Evolutionary conservation across 2,329 filamentous ascomycete species (phyloP).

Genomic region (Fusarium sublunatum): DNA sequence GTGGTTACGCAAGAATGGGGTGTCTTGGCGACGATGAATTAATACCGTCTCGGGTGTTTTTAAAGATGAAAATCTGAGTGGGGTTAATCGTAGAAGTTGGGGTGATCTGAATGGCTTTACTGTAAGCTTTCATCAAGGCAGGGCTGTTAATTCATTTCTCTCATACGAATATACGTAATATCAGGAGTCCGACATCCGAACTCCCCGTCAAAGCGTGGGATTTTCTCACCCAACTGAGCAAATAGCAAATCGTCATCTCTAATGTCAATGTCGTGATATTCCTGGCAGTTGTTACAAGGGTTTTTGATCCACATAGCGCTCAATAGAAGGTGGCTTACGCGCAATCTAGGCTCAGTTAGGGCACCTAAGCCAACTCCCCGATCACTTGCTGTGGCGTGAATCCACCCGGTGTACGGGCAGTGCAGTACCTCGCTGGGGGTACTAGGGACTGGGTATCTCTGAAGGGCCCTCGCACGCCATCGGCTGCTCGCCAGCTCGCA

Average conservation of each 20-base stretch:
- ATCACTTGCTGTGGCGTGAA: conserved; percentile 29
- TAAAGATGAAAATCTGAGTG: conserved; percentile 15
- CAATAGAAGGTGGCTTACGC: conserved; percentile 24
- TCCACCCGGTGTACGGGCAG: conserved; percentile 4
- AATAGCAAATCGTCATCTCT: conserved; percentile 38
- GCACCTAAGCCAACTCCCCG: conserved; percentile 31
- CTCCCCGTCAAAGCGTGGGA: conserved; percentile 31
- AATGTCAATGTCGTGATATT: conserved; percentile 44
- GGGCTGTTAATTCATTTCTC: neutral
- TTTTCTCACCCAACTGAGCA: conserved; percentile 6
- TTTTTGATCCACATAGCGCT: conserved; percentile 40
- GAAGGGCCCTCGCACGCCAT: conserved; percentile 45
- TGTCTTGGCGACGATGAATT: conserved; percentile 44
- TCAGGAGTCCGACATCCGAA: conserved; percentile 31
- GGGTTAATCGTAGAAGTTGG: conserved; percentile 20
- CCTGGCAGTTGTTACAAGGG: conserved; percentile 36
- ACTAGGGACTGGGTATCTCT: conserved; percentile 38
- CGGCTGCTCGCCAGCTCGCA: conserved; percentile 47
- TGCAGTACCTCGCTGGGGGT: conserved; percentile 11
- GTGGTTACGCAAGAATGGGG: conserved; percentile 57
- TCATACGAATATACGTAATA: neutral
- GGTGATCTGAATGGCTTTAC: too few relatives aligned
- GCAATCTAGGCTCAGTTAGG: conserved; percentile 19
- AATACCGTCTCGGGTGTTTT: neutral
- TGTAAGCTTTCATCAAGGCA: neutral